A percentile compares a stretch with the other conserved stretches of the same genome.
phyloP scores from a whole-genome alignment of 2,329 filamentous ascomycete genomes.

The Aspergillus flavus region DNA sequence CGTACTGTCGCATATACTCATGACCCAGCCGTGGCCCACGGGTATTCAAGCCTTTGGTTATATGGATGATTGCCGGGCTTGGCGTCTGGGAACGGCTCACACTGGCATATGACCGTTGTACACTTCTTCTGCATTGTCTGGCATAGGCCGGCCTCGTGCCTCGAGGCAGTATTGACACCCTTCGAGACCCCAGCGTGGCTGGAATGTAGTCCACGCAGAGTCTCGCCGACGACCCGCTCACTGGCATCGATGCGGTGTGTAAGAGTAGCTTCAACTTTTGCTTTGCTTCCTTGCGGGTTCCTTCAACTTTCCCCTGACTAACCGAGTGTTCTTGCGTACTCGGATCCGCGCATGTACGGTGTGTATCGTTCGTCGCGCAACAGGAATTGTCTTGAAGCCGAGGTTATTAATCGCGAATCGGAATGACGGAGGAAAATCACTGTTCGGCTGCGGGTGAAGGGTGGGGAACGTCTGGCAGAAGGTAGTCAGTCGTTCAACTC shows the following conservation, averaged over 20 bases:
- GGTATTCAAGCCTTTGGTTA: constrained; percentile 4
- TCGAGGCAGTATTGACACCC: constrained; percentile 21
- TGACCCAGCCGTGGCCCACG: neutral
- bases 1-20: constrained; percentile 19
- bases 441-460: neutral
- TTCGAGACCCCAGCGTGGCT: constrained; percentile 26
- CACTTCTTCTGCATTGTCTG: constrained; percentile 19
- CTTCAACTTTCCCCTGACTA: neutral
- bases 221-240: constrained; percentile 35
- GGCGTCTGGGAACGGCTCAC: neutral
- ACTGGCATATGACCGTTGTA: constrained; percentile 15
- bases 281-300: neutral
- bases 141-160: constrained; percentile 21
- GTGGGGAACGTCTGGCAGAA: too few relatives aligned
- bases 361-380: neutral
- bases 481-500: neutral
- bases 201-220: constrained; percentile 34
- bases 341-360: neutral
- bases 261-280: neutral
- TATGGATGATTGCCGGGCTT: neutral
- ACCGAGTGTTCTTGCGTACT: neutral
- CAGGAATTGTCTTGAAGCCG: neutral
- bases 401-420: neutral
- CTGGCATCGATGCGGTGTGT: constrained; percentile 15
- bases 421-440: neutral